Conservation (phyloP, 257 asterid genomes). For the Ocimum tenuiflorum region DNA sequence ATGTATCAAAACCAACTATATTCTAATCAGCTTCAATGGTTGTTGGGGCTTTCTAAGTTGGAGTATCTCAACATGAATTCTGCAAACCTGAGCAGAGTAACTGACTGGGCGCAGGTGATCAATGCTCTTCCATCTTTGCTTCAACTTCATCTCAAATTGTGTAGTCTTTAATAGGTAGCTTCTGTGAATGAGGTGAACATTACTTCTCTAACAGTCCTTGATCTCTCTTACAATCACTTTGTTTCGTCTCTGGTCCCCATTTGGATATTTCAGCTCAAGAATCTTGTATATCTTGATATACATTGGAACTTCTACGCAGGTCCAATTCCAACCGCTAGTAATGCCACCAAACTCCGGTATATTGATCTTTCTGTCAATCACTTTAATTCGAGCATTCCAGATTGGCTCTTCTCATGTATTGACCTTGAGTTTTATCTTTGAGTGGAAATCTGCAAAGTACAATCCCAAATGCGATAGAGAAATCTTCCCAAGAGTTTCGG, state of each 20-base stretch:
- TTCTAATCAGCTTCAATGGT: not conserved
- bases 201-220: not conserved
- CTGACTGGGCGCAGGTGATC: constrained; percentile 18
- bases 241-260: not conserved
- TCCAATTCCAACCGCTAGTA: constrained; percentile 6
- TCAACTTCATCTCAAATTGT: not conserved
- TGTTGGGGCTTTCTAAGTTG: constrained; percentile 6
- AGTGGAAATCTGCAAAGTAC: constrained; percentile 11
- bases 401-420: constrained; percentile 6
- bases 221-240: not conserved
- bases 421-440: not conserved
- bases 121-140: constrained; percentile 16
- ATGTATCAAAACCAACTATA: not conserved
- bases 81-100: constrained; percentile 11
- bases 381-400: constrained; percentile 23
- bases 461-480: constrained; percentile 17
- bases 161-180: not conserved
- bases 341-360: constrained; percentile 11
- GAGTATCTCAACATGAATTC: constrained; percentile 3
- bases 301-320: not conserved
- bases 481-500: not conserved
- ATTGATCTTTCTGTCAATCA: constrained; percentile 9
- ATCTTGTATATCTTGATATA: not conserved
- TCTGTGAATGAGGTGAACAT: not conserved
- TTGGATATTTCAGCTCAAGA: not conserved